Percentiles rank a stretch among this genome's conserved stretches.
Conservation (phyloP, 345 rosid species). For the Gossypium mustelinum region DNA sequence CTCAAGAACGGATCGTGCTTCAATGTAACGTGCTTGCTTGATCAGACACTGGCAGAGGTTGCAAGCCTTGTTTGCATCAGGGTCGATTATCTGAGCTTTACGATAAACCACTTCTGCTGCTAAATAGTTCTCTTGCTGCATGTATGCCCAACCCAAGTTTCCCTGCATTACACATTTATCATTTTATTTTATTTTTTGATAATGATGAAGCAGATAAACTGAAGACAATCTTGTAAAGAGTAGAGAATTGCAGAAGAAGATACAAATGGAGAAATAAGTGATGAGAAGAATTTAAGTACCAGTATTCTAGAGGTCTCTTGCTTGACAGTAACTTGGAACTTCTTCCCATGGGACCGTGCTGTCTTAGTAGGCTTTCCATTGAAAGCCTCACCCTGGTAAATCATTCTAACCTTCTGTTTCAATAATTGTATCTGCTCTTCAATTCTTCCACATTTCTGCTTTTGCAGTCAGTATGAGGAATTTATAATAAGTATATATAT, state of each 20-base stretch:
- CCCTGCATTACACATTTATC: conserved; percentile 44
- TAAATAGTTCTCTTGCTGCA: conserved; percentile 62
- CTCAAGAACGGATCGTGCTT: conserved; percentile 47
- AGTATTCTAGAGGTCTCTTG: conserved; percentile 83
- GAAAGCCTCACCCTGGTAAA: conserved; percentile 80
- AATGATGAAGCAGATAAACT: background rate
- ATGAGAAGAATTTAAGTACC: conserved; percentile 33
- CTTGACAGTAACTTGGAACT: conserved; percentile 80
- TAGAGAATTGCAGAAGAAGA: background rate
- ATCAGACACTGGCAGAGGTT: conserved; percentile 54
- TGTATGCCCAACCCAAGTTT: conserved; percentile 94
- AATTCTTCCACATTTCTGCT: conserved; percentile 85
- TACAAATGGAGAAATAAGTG: background rate
- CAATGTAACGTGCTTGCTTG: conserved; percentile 49
- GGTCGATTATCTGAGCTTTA: conserved; percentile 76
- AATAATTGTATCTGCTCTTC: conserved; percentile 76
- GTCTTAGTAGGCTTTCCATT: conserved; percentile 89
- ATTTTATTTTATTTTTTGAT: background rate
- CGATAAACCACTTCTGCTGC: conserved; percentile 72
- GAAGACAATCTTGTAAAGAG: background rate
- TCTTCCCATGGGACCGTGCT: conserved; percentile 93
- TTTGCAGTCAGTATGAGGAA: background rate
- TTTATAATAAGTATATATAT: background rate
- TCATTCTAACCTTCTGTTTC: conserved; percentile 67
- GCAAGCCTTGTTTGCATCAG: conserved; percentile 56